These are phyloP conservation scores for Penicillium concentricum DNA, from an alignment of 2,329 filamentous ascomycete genomes.

Conservation along the genomic window DNA sequence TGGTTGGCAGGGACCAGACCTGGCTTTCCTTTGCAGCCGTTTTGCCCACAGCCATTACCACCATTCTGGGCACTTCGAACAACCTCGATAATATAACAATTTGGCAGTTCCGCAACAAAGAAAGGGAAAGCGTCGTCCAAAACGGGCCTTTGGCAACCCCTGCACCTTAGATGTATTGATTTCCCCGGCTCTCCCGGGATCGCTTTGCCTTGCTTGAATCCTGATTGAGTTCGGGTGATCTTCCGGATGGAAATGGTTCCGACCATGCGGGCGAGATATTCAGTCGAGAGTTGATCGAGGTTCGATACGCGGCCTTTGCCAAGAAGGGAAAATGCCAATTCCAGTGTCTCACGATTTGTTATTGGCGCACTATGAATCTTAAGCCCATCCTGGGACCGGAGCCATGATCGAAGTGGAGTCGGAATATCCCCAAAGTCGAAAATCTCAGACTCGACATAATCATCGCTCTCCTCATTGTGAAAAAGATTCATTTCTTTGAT, in stretches of 20 bases:
- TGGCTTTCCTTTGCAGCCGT: background rate
- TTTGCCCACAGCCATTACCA: background rate
- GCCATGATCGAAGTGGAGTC: too few species aligned
- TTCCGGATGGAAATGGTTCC: background rate
- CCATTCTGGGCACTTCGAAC: background rate
- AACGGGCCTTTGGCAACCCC: background rate
- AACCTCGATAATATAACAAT: background rate
- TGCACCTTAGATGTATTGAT: background rate
- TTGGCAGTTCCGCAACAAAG: background rate
- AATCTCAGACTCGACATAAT: too few species aligned
- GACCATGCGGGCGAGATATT: background rate
- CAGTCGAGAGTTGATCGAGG: background rate
- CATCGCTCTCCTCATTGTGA: too few species aligned
- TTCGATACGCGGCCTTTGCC: background rate
- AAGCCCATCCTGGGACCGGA: background rate
- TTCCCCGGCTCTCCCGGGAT: background rate
- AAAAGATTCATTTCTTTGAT: too few species aligned
- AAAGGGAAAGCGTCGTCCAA: background rate
- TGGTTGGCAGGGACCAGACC: background rate
- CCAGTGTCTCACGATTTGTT: background rate
- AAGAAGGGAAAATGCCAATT: background rate
- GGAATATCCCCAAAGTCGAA: too few species aligned
- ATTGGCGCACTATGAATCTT: background rate
- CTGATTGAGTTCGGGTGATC: background rate
- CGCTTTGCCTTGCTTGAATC: background rate